Conservation (phyloP, 768 basidiomycete species). For the Amanita rubescens region DNA sequence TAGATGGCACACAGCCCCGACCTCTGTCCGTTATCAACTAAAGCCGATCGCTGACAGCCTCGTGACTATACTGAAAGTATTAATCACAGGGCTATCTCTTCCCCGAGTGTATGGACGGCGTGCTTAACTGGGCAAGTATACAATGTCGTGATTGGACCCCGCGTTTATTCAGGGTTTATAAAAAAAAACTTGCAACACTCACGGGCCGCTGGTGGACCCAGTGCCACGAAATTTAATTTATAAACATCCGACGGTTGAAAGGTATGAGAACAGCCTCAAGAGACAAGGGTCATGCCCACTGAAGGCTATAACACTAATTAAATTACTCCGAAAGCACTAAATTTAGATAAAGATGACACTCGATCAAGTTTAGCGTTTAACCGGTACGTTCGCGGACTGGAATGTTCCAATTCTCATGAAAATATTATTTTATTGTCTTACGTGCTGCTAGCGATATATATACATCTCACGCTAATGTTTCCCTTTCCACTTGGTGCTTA, state of each 20-base stretch:
- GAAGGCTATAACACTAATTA: constrained; percentile 8
- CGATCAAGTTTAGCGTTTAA: constrained; percentile 4
- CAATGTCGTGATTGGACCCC: neutral
- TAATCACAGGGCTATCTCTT: constrained; percentile 1
- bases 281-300: too few species aligned
- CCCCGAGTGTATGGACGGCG: neutral
- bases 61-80: neutral
- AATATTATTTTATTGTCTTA: neutral
- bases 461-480: neutral
- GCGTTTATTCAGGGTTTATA: neutral
- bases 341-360: neutral
- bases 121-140: neutral
- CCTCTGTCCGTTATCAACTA: neutral
- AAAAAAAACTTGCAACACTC: neutral
- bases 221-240: neutral
- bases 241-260: neutral
- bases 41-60: neutral
- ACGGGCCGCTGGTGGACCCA: neutral
- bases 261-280: neutral
- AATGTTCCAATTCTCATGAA: neutral
- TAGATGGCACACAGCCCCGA: neutral
- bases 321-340: neutral
- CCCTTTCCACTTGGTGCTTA: constrained; percentile 1
- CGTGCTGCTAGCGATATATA: neutral
- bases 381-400: neutral